Evolutionary conservation across 345 rosid genomes (phyloP), one percentile per base, ranked within the genome.

Genomic region (Anastatica hierochuntica): DNA sequence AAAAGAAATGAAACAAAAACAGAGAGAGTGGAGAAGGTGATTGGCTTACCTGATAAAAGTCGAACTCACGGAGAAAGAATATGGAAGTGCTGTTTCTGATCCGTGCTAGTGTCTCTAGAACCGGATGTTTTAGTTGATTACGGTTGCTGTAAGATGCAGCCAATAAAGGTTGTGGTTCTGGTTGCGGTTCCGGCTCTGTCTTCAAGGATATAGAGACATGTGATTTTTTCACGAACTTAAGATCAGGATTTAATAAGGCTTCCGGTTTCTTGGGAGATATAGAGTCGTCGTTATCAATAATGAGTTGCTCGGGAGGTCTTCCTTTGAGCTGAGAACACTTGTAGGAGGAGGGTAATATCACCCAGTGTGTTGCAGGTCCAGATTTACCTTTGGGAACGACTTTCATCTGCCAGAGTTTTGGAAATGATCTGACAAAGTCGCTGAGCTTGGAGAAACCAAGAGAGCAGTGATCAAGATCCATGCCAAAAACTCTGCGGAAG

Each of bases 361-460:
- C 71, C 84, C 78, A 76, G 73, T 88, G 96, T 48, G 75, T 80
- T 44, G 88, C 72, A 27, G 76, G 46, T 61, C 70, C 76, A 30
- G 36, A 14, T 38, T 29, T 73, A 46, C 83, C 71, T 2, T 45
- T 1, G 10, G 75, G 76, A 27, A 70, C 68, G 15, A 23, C 58
- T 67, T 72, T 62, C 50, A 76, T 39, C 9, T 14, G 57, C 50
- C 96, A 88, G 64, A 82, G 72, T 29, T 74, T 68, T 2, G 94
- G 78, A 58, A 82, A 60, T 21, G 54, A 64, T 68, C 60, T 78
- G 70, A 88, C 34, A 67, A 84, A 88, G 52, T 84, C 90, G 39
- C 75, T 82, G 52, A 84, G 90, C 68, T 88, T 88, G 35, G 48
- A n/a, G 74, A 68, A 88, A 37, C 90, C 96, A 18, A 88, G 73